phyloP scores from a whole-genome alignment of 2,329 filamentous ascomycete genomes.

The Macrophomina pseudophaseolina region DNA sequence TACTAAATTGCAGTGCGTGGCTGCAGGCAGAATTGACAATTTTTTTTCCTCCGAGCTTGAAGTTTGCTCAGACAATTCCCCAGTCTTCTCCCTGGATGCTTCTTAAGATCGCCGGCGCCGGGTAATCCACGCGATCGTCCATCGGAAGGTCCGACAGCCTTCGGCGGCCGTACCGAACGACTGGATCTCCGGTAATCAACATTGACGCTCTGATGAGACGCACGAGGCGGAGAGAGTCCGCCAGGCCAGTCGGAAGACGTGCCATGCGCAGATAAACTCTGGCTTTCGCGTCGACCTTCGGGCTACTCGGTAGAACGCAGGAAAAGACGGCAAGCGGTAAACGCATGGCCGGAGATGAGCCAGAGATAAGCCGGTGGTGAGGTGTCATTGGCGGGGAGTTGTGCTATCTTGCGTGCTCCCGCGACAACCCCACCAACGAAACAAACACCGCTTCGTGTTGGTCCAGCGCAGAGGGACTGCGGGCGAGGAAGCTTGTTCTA shows the following conservation, averaged over 20 bases:
- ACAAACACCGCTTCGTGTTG: constrained; percentile 6
- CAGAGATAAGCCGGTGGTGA: constrained; percentile 7
- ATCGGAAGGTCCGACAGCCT: constrained; percentile 11
- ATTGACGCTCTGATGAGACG: neutral
- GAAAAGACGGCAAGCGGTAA: neutral
- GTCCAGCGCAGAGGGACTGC: neutral
- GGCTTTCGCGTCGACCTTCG: constrained; percentile 4
- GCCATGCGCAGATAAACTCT: neutral
- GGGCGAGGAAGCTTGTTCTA: neutral
- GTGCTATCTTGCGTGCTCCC: constrained; percentile 22
- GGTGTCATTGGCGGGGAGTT: neutral
- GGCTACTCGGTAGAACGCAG: neutral
- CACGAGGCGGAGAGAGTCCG: neutral
- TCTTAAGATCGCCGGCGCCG: neutral
- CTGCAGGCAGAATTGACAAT: neutral
- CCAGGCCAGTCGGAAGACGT: neutral
- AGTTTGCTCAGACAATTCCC: neutral
- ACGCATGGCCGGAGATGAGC: neutral
- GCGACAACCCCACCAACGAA: constrained; percentile 4
- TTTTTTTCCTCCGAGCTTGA: neutral
- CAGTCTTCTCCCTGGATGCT: neutral
- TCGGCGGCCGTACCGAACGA: neutral
- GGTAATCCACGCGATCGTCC: neutral
- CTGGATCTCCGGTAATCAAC: neutral
- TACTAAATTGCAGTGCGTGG: neutral